Conservation (phyloP, 1,284 basidiomycete genomes). For the Moesziomyces aphidis region DNA sequence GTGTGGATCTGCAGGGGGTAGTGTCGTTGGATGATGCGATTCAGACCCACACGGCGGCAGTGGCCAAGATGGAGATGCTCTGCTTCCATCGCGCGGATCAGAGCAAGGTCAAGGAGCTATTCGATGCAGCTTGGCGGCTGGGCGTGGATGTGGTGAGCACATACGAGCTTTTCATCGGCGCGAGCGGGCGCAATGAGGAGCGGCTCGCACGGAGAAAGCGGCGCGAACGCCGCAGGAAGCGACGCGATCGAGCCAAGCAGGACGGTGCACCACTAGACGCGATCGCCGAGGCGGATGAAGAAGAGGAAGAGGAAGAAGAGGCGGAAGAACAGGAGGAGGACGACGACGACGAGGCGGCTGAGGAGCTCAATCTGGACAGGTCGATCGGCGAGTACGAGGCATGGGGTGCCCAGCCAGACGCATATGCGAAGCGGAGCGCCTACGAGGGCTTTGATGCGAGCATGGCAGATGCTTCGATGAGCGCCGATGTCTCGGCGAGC, state of each 20-base stretch:
- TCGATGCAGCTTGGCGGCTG: conserved; percentile 24
- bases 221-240: conserved; percentile 30
- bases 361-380: not conserved
- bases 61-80: conserved; percentile 28
- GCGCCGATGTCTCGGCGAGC: conserved; percentile 23
- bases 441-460: conserved; percentile 7
- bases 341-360: conserved; percentile 3
- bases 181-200: conserved; percentile 31
- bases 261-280: conserved; percentile 32
- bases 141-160: conserved; percentile 30
- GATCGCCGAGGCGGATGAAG: conserved; percentile 39
- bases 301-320: conserved; percentile 37
- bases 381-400: not conserved
- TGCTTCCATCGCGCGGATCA: conserved; percentile 37
- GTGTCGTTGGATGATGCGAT: conserved; percentile 37
- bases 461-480: conserved; percentile 30
- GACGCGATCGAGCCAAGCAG: conserved; percentile 26
- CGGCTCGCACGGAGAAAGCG: conserved; percentile 24
- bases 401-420: not conserved
- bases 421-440: not conserved
- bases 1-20: conserved; percentile 7
- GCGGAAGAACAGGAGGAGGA: conserved; percentile 17
- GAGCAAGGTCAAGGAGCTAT: conserved; percentile 24
- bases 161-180: conserved; percentile 34
- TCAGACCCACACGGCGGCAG: conserved; percentile 17